Conservation (phyloP, 176 grass and related monocot species). For the Avena insularis region DNA sequence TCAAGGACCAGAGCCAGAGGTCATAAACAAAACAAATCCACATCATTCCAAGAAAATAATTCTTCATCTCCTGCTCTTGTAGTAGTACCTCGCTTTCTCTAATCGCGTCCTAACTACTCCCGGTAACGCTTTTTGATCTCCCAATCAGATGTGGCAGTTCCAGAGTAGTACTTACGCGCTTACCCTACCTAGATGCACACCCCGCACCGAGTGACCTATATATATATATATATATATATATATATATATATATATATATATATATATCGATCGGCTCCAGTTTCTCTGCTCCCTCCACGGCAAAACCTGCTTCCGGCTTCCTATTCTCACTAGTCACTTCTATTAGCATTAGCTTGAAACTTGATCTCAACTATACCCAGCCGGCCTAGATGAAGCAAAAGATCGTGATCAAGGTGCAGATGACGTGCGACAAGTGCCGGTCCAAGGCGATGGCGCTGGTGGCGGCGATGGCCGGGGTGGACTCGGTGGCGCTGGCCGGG, state of each 20-base stretch:
- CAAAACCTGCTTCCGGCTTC: neutral
- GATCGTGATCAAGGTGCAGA: constrained; percentile 67
- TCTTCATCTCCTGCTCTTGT: neutral
- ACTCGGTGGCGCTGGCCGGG: constrained; percentile 49
- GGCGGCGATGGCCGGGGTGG: constrained; percentile 45
- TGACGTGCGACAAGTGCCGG: constrained; percentile 52
- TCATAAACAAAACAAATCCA: neutral
- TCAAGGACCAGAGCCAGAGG: too few relatives aligned
- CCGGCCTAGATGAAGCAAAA: constrained; percentile 27
- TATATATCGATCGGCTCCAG: neutral
- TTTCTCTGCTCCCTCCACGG: neutral
- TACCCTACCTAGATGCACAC: neutral
- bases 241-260: neutral
- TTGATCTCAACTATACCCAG: neutral
- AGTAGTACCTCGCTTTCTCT: neutral
- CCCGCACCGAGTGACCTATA: neutral
- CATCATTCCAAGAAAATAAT: neutral
- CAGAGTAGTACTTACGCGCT: neutral
- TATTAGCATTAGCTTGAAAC: neutral
- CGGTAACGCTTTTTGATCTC: neutral
- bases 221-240: neutral
- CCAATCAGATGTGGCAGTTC: neutral
- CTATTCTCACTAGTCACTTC: neutral
- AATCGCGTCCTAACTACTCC: neutral
- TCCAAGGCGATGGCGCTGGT: constrained; percentile 64